phyloP scores from a whole-genome alignment of 148 eudicot genomes.

The Mesembryanthemum crystallinum region DNA sequence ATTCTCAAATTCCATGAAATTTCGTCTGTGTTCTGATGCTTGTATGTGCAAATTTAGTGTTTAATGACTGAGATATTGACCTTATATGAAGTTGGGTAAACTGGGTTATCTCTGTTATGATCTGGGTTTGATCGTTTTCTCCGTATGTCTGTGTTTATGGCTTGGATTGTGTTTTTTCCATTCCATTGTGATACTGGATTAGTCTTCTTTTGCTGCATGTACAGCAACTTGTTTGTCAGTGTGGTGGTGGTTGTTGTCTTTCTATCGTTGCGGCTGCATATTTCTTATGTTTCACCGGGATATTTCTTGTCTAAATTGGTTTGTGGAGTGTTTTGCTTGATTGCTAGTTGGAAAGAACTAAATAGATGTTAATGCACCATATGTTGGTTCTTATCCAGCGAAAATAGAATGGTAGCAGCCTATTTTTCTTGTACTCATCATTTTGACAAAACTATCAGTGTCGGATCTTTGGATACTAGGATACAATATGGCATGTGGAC shows the following conservation, averaged over 20 bases:
- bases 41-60: background rate
- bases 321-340: background rate
- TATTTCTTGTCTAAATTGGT: background rate
- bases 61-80: background rate
- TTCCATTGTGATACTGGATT: background rate
- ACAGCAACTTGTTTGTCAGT: background rate
- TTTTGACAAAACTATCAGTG: too few species aligned
- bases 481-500: too few species aligned
- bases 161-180: background rate
- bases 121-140: background rate
- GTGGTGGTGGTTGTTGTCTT: background rate
- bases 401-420: background rate
- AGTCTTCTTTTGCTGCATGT: slow-evolving; percentile 10
- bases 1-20: background rate
- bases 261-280: background rate
- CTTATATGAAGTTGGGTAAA: background rate
- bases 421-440: too few species aligned
- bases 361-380: background rate
- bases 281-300: background rate
- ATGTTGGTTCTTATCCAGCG: background rate
- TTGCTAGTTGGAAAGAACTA: slow-evolving; percentile 1
- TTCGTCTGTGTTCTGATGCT: background rate
- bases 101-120: background rate
- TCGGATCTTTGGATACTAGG: too few species aligned
- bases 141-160: background rate